Evolutionary conservation across 192 early-diverging fungal species (phyloP).

Genomic region (Paraglomus brasilianum): DNA sequence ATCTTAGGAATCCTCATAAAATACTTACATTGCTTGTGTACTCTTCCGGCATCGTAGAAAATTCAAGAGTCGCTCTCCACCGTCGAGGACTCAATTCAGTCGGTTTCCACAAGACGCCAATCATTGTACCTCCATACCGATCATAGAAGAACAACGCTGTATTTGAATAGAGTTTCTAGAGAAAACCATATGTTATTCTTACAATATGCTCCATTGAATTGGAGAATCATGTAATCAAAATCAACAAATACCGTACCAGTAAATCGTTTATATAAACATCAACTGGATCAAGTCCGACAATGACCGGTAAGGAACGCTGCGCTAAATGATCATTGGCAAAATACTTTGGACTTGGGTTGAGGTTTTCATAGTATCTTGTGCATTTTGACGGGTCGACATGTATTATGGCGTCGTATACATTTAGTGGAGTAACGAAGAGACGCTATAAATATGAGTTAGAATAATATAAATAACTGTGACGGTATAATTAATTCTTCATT

Average conservation of each 20-base stretch:
- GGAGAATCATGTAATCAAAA: background rate
- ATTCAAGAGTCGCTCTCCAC: slow-evolving; percentile 67
- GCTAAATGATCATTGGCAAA: slow-evolving; percentile 25
- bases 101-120: slow-evolving; percentile 72
- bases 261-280: slow-evolving; percentile 69
- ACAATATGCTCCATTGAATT: background rate
- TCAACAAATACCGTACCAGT: slow-evolving; percentile 35
- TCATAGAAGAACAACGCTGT: slow-evolving; percentile 72
- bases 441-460: slow-evolving; percentile 45
- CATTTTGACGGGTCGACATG: slow-evolving; percentile 59
- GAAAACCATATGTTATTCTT: slow-evolving; percentile 1
- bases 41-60: slow-evolving; percentile 54
- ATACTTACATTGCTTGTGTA: background rate
- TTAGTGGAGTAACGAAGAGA: slow-evolving; percentile 78
- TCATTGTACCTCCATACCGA: slow-evolving; percentile 66
- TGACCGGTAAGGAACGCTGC: slow-evolving; percentile 53
- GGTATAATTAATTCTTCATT: slow-evolving; percentile 10
- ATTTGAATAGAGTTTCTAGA: slow-evolving; percentile 55
- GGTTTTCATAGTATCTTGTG: slow-evolving; percentile 60
- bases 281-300: slow-evolving; percentile 78
- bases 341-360: slow-evolving; percentile 53
- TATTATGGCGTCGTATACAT: slow-evolving; percentile 77
- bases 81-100: slow-evolving; percentile 46
- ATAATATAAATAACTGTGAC: slow-evolving; percentile 31
- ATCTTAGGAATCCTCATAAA: background rate